Evolutionary conservation across 306 rosid genomes (phyloP).

Genomic region (Cucurbita ficifolia): DNA sequence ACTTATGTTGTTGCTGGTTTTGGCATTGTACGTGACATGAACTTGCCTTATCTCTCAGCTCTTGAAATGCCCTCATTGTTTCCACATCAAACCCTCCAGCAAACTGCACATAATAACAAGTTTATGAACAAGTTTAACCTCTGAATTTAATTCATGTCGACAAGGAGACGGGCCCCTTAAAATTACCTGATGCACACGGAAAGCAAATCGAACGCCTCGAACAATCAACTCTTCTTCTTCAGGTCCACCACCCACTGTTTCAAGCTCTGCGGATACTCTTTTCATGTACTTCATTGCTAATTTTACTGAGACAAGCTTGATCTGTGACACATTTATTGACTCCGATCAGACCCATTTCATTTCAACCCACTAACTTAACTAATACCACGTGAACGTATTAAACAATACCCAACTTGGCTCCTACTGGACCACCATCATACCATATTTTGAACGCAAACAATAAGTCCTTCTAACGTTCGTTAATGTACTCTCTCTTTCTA

Average conservation of each 20-base stretch:
- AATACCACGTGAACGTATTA: background rate
- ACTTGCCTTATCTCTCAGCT: constrained; percentile 82
- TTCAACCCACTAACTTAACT: background rate
- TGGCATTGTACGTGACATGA: constrained; percentile 79
- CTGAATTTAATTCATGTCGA: background rate
- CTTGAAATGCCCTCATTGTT: constrained; percentile 92
- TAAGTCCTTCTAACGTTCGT: background rate
- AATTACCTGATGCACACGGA: constrained; percentile 92
- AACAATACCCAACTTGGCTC: background rate
- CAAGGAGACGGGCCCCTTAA: background rate
- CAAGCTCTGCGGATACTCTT: constrained; percentile 93
- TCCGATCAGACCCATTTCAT: background rate
- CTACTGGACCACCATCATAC: background rate
- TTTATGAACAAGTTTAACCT: background rate
- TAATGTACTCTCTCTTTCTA: background rate
- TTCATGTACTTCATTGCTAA: constrained; percentile 94
- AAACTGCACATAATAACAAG: constrained; percentile 39
- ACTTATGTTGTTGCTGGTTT: constrained; percentile 55
- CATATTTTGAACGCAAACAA: background rate
- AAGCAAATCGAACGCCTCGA: constrained; percentile 87
- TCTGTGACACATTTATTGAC: constrained; percentile 26
- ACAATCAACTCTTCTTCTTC: constrained; percentile 95
- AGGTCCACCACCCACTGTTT: constrained; percentile 66
- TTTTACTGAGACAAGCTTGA: constrained; percentile 87
- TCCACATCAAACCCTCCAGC: constrained; percentile 95